These are phyloP conservation scores for Colletotrichum brevisporum DNA, from an alignment of 2,329 filamentous ascomycete genomes.

Conservation along the genomic window DNA sequence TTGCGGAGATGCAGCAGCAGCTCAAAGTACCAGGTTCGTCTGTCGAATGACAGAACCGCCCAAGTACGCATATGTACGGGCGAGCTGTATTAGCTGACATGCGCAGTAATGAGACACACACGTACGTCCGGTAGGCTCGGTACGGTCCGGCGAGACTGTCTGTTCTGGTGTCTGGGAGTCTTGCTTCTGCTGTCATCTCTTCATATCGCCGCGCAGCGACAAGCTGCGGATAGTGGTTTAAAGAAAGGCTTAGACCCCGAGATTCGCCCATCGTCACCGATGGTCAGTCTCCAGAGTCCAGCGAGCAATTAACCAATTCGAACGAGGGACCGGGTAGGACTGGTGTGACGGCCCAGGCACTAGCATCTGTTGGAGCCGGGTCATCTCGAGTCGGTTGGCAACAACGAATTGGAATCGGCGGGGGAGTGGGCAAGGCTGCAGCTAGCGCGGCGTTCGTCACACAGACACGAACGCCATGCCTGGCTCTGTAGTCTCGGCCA, in stretches of 20 bases:
- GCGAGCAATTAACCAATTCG: constrained; percentile 13
- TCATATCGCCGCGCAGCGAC: too few relatives aligned
- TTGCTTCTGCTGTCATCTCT: too few relatives aligned
- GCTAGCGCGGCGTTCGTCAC: constrained; percentile 30
- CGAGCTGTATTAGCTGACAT: constrained; percentile 9
- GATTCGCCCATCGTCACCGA: too few relatives aligned
- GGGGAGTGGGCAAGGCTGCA: constrained; percentile 31
- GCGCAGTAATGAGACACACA: constrained; percentile 13
- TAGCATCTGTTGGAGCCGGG: constrained; percentile 28
- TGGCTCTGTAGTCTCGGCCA: constrained; percentile 3
- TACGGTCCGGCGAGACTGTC: constrained; percentile 17
- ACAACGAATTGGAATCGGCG: constrained; percentile 23
- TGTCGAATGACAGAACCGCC: constrained; percentile 12
- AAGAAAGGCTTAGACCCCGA: too few relatives aligned
- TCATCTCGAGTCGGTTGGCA: constrained; percentile 6
- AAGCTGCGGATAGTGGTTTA: too few relatives aligned
- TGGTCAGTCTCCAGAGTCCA: neutral
- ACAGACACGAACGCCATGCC: constrained; percentile 30
- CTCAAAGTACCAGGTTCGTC: constrained; percentile 20
- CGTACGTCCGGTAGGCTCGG: constrained; percentile 5
- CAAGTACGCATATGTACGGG: constrained; percentile 12
- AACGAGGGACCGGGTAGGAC: constrained; percentile 16
- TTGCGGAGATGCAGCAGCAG: constrained; percentile 19
- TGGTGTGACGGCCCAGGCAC: constrained; percentile 22
- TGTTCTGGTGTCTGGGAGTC: constrained; percentile 3